Evolutionary conservation across 2,329 filamentous ascomycete genomes (phyloP), one percentile per base, ranked within the genome.

Genomic region (Purpureocillium lavendulum): DNA sequence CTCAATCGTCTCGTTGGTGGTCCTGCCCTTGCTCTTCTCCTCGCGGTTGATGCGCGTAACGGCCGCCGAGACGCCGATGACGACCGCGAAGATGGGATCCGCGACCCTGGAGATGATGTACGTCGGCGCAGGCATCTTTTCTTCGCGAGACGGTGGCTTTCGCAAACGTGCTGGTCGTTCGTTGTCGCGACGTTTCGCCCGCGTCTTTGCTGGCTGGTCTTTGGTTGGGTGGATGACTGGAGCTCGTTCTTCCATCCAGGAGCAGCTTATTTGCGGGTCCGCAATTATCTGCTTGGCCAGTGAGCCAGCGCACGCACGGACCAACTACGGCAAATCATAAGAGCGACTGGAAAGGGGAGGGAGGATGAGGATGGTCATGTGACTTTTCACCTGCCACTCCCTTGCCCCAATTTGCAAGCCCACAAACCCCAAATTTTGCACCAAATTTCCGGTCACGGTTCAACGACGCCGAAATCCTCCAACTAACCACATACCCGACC

Each of bases 21-120:
- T 71, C 49, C 56, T 70, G 39, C 75, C 75, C 57, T 76, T 75
- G 37, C 70, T 70, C 55, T 73, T 73, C 47, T 75, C 72, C 50
- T 80, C 75, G 30, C 75, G 73, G 47, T 71, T 77, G 61, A 80
- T 77, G 45, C 75, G 67, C 33, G 68, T 69, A 9, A 61, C 70
- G 18, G 75, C 73, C 2, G 75, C 75, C 17, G 67, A 66, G 21
- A 77, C 48, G 14, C 75, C 75, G 39, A 79, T 77, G 40, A 69
- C 53, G 12, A 79, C 50, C 30, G 73, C 75, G 39, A 80, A 80
- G 29, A 80, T 67, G 14, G 75, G 75, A 46, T 80, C 75, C 14
- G 68, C 73, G 7, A 68, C 64, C 50, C 67, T 64, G n/a, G 75
- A 77, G 41, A 80, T 76, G 45, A 80, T 77, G 53, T 77, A 79